Percentiles rank a stretch among this genome's conserved stretches.
Conservation (phyloP, 345 rosid genomes). For the Eutrema japonicum region DNA sequence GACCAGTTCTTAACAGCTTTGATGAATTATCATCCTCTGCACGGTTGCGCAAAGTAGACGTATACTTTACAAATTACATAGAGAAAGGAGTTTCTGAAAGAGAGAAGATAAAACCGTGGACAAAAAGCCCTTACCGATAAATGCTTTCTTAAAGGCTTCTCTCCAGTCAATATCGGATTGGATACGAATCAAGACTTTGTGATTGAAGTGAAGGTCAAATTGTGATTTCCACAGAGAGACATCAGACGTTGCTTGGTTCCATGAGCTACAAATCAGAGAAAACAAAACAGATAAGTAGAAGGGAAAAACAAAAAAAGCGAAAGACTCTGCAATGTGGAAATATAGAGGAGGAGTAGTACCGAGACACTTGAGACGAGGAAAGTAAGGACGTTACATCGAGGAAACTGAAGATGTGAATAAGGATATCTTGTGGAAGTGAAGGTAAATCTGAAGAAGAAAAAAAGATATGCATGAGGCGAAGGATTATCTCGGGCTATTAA, state of each 20-base stretch:
- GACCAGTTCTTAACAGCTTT: conserved; percentile 50
- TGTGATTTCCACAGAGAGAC: conserved; percentile 61
- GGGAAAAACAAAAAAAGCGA: background rate
- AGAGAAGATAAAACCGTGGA: background rate
- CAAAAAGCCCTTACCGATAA: conserved; percentile 49
- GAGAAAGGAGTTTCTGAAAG: background rate
- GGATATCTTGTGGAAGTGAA: conserved; percentile 73
- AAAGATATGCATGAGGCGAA: background rate
- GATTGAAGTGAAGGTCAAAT: conserved; percentile 44
- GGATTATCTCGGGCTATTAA: conserved; percentile 1
- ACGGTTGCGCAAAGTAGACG: background rate
- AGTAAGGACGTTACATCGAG: conserved; percentile 67
- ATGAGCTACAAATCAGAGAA: conserved; percentile 56
- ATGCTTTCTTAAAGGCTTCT: conserved; percentile 59
- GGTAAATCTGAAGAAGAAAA: conserved; percentile 49
- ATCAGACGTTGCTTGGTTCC: conserved; percentile 72
- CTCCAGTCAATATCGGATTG: conserved; percentile 55
- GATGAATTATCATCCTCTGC: conserved; percentile 48
- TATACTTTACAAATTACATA: conserved; percentile 17
- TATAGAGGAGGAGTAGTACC: conserved; percentile 42
- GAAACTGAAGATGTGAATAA: conserved; percentile 65
- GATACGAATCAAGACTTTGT: conserved; percentile 38
- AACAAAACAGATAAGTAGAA: conserved; percentile 25
- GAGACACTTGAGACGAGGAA: conserved; percentile 62
- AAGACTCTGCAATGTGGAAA: background rate